Evolutionary conservation across 345 rosid species (phyloP).

Genomic region (Gossypium anomalum): DNA sequence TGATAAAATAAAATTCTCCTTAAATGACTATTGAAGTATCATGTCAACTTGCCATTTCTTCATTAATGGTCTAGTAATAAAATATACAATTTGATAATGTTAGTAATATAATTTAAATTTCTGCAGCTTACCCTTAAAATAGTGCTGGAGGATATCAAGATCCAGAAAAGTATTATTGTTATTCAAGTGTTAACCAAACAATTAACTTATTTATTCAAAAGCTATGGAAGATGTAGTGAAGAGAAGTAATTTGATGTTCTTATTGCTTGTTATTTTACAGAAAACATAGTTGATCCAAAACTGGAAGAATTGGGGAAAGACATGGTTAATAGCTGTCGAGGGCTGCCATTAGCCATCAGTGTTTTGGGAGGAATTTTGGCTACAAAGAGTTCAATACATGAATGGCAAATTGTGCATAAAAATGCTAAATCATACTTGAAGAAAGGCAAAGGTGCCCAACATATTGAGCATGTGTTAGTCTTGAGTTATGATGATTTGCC

Average conservation of each 20-base stretch:
- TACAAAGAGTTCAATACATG: background rate
- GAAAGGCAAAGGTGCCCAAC: background rate
- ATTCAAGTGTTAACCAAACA: background rate
- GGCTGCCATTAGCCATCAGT: slow-evolving; percentile 31
- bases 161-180: no score
- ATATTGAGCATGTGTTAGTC: background rate
- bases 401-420: background rate
- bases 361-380: slow-evolving; percentile 22
- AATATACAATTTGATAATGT: no score
- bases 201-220: background rate
- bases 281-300: background rate
- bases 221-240: background rate
- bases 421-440: background rate
- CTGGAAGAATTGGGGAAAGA: slow-evolving; percentile 19
- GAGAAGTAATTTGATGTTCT: background rate
- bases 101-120: no score
- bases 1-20: no score
- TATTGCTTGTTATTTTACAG: background rate
- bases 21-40: no score
- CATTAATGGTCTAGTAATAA: no score
- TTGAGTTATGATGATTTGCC: background rate
- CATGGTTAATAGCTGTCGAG: slow-evolving; percentile 24
- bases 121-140: no score
- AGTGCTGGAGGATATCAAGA: no score
- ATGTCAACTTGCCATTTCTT: no score